phyloP scores from a whole-genome alignment of 2,329 filamentous ascomycete genomes.

The Thelonectria discophora region DNA sequence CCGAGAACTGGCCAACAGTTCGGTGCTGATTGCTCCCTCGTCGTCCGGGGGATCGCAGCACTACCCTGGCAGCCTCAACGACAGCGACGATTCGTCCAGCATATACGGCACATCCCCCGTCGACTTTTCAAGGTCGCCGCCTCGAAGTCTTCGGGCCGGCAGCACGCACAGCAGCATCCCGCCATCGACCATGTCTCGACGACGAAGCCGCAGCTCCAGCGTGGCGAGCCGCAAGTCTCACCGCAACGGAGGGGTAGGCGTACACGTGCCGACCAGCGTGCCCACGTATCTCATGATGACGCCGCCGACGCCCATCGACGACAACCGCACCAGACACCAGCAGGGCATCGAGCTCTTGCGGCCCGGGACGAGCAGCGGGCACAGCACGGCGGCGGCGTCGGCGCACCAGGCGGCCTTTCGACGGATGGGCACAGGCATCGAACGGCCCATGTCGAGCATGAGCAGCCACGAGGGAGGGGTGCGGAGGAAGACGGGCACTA shows the following conservation, averaged over 20 bases:
- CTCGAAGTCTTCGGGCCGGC: slow-evolving; percentile 59
- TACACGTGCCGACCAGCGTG: slow-evolving; percentile 39
- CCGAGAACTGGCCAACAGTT: slow-evolving; percentile 84
- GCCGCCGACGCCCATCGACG: slow-evolving; percentile 54
- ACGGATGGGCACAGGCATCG: slow-evolving; percentile 36
- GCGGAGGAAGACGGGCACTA: slow-evolving; percentile 42
- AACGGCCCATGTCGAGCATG: slow-evolving; percentile 47
- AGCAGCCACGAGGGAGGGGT: slow-evolving; percentile 41
- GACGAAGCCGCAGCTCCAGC: slow-evolving; percentile 63
- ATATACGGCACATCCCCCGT: slow-evolving; percentile 62
- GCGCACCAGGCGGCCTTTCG: slow-evolving; percentile 35
- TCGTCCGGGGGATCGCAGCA: slow-evolving; percentile 50
- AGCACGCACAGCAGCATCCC: slow-evolving; percentile 59
- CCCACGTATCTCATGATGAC: slow-evolving; percentile 59
- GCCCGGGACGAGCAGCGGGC: slow-evolving; percentile 46
- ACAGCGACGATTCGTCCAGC: slow-evolving; percentile 67
- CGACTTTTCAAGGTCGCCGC: slow-evolving; percentile 68
- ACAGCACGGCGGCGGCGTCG: slow-evolving; percentile 23
- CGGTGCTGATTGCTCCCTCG: slow-evolving; percentile 66
- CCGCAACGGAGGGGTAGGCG: slow-evolving; percentile 44
- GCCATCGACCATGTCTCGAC: slow-evolving; percentile 49
- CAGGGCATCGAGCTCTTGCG: slow-evolving; percentile 46
- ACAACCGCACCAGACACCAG: slow-evolving; percentile 32
- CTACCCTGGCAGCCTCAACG: slow-evolving; percentile 55
- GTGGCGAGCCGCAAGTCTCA: slow-evolving; percentile 58